Evolutionary conservation across 75 land plant species (phyloP).

Genomic region (Adiantum capillusveneris): DNA sequence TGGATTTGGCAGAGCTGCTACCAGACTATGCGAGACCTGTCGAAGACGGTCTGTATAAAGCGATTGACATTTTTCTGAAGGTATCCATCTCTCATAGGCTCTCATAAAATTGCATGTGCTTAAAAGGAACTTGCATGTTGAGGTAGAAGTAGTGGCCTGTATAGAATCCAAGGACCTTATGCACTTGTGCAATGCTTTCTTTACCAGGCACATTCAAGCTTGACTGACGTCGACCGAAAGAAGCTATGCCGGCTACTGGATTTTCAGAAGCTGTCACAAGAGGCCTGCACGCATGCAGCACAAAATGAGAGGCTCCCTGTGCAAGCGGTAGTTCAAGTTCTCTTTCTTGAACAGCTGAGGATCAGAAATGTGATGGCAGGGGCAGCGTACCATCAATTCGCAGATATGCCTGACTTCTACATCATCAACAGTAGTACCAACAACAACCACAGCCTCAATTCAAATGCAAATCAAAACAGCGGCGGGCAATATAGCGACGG

Average conservation of each 20-base stretch:
- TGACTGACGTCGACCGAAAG: constrained; percentile 64
- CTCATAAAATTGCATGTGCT: background rate
- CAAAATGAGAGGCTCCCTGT: constrained; percentile 96
- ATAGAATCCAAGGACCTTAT: background rate
- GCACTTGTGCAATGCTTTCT: background rate
- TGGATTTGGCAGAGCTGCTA: constrained; percentile 53
- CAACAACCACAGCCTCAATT: too few relatives aligned
- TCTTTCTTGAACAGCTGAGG: constrained; percentile 85
- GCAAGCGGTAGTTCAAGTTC: constrained; percentile 83
- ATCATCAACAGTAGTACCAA: too few relatives aligned
- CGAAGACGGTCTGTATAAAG: constrained; percentile 75
- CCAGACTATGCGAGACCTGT: constrained; percentile 52
- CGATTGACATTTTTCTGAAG: constrained; percentile 73
- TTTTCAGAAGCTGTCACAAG: constrained; percentile 87
- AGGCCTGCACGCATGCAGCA: constrained; percentile 91
- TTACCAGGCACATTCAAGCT: constrained; percentile 75
- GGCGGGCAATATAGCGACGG: too few relatives aligned
- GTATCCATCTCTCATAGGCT: constrained; percentile 16
- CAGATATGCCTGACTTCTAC: too few relatives aligned
- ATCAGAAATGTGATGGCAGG: constrained; percentile 48
- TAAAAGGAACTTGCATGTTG: background rate
- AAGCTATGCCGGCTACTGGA: constrained; percentile 87
- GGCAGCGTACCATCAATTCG: too few relatives aligned
- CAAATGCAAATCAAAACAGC: too few relatives aligned
- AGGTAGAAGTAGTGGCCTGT: background rate